phyloP scores from a whole-genome alignment of 1,284 basidiomycete genomes.

The Somion occarium region DNA sequence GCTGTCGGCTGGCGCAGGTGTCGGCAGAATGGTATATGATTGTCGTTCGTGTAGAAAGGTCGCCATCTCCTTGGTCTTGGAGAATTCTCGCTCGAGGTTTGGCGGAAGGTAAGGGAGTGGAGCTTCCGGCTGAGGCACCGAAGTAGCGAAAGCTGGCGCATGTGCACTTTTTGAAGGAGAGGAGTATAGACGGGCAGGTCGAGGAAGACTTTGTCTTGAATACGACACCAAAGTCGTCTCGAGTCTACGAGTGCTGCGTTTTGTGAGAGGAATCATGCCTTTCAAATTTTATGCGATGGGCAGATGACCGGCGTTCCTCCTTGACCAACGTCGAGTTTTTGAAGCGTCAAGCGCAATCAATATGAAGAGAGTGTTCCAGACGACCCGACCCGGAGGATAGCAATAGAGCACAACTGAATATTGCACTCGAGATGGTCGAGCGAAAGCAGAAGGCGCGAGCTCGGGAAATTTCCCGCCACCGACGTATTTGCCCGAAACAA shows the following conservation, averaged over 20 bases:
- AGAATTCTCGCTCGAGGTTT: conserved; percentile 12
- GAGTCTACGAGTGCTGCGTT: conserved; percentile 37
- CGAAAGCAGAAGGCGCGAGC: too few species aligned
- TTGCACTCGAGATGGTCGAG: too few species aligned
- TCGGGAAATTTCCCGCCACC: too few species aligned
- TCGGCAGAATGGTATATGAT: conserved; percentile 56
- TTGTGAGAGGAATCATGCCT: conserved; percentile 29
- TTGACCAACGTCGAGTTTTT: too few species aligned
- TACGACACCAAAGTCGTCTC: conserved; percentile 61
- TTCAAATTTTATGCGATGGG: too few species aligned
- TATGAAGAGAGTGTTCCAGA: too few species aligned
- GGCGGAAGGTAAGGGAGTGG: conserved; percentile 38
- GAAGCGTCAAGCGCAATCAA: too few species aligned
- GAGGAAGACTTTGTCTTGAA: conserved; percentile 60
- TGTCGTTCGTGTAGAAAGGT: conserved; percentile 44
- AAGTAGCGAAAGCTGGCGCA: conserved; percentile 44
- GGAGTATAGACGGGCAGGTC: conserved; percentile 63
- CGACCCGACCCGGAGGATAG: too few species aligned
- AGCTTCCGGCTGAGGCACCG: conserved; percentile 23
- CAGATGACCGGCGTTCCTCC: too few species aligned
- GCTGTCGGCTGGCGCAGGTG: conserved; percentile 49
- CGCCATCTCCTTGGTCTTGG: conserved; percentile 28
- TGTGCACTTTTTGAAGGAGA: conserved; percentile 49
- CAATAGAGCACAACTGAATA: too few species aligned
- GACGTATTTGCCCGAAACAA: too few species aligned